phyloP scores from a whole-genome alignment of 768 basidiomycete species.

The Kwoniella shandongensis region DNA sequence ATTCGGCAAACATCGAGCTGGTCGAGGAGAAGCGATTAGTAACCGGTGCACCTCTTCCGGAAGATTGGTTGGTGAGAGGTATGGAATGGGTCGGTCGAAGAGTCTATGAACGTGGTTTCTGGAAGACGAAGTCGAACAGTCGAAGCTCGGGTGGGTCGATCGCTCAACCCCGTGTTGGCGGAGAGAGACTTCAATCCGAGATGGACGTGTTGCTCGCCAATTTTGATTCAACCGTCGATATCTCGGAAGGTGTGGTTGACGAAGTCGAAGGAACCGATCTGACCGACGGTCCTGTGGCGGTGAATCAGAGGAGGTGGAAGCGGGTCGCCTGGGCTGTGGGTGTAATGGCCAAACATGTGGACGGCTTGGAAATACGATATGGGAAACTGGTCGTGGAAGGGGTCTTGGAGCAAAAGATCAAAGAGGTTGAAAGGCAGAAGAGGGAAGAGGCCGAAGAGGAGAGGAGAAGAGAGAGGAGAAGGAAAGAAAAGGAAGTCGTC shows the following conservation, averaged over 20 bases:
- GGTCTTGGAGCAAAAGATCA: constrained; percentile 61
- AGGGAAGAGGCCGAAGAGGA: constrained; percentile 67
- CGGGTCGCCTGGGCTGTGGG: constrained; percentile 70
- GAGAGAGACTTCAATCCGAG: constrained; percentile 58
- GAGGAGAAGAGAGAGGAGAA: constrained; percentile 69
- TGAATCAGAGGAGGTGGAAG: constrained; percentile 66
- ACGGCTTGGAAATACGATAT: constrained; percentile 65
- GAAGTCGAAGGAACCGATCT: constrained; percentile 59
- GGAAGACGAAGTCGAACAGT: constrained; percentile 62
- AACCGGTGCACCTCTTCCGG: constrained; percentile 70
- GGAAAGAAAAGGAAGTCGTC: constrained; percentile 66
- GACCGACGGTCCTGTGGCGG: constrained; percentile 55
- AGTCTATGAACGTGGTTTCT: constrained; percentile 90
- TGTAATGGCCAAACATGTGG: constrained; percentile 66
- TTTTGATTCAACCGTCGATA: constrained; percentile 56
- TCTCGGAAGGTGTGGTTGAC: constrained; percentile 76
- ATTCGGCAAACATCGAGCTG: constrained; percentile 58
- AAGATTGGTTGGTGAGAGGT: constrained; percentile 94
- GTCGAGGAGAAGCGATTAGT: constrained; percentile 59
- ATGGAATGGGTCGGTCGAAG: constrained; percentile 93
- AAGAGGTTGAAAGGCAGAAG: constrained; percentile 68
- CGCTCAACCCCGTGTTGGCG: constrained; percentile 49
- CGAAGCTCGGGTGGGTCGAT: constrained; percentile 10
- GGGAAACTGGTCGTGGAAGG: constrained; percentile 57
- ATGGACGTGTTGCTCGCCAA: constrained; percentile 72